A percentile compares a stretch with the other conserved stretches of the same genome.
These are phyloP conservation scores for Aspergillus tanneri DNA, from an alignment of 2,329 filamentous ascomycete species.

Conservation along the genomic window DNA sequence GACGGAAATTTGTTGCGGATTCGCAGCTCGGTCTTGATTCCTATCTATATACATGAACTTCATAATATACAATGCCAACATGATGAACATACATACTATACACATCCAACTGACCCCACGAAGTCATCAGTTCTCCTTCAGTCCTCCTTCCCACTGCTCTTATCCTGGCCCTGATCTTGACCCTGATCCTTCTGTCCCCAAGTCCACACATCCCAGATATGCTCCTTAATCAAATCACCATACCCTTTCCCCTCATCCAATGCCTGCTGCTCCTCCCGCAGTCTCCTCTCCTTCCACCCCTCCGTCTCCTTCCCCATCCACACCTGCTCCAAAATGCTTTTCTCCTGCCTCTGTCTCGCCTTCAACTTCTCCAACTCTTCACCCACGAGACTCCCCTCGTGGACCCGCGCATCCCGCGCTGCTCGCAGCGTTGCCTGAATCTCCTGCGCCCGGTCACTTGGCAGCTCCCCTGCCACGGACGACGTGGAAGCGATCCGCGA, in stretches of 20 bases:
- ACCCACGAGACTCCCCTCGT: constrained; percentile 16
- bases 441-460: constrained; percentile 35
- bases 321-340: constrained; percentile 33
- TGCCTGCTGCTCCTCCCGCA: constrained; percentile 45
- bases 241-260: constrained; percentile 46
- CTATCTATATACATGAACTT: neutral
- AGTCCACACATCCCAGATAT: constrained; percentile 50
- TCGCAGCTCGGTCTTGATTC: no score
- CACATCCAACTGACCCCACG: no score
- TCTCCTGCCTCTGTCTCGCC: constrained; percentile 29
- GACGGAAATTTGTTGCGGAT: no score
- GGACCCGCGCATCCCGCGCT: constrained; percentile 28
- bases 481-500: constrained; percentile 25
- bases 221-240: constrained; percentile 46
- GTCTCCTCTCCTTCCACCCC: constrained; percentile 45
- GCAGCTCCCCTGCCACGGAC: constrained; percentile 22
- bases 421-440: constrained; percentile 34
- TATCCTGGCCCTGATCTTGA: constrained; percentile 1
- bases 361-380: constrained; percentile 38
- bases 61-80: neutral
- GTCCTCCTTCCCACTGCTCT: neutral
- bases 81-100: neutral
- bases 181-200: constrained; percentile 31
- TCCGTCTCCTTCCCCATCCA: constrained; percentile 45
- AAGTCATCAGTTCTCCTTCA: no score